These are phyloP conservation scores for Pyrenochaeta sp. DNA, from an alignment of 2,329 filamentous ascomycete genomes.

Conservation along the genomic window DNA sequence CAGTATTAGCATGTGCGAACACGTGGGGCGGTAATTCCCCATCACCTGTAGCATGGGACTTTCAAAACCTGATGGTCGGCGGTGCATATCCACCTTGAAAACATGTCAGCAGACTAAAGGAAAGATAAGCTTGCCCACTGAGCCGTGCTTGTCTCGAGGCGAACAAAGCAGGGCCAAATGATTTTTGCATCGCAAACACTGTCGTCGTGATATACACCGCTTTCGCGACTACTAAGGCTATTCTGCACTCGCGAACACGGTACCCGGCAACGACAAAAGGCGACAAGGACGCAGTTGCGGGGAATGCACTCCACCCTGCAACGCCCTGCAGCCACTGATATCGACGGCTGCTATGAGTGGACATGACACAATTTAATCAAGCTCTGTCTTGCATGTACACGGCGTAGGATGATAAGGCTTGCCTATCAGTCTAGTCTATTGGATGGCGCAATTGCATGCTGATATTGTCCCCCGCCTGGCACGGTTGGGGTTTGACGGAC, in stretches of 20 bases:
- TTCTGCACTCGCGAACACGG: not conserved
- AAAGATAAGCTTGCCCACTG: not conserved
- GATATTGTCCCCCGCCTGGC: not conserved
- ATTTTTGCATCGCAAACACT: too few relatives aligned
- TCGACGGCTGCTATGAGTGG: conserved; percentile 5
- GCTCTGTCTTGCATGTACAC: conserved; percentile 12
- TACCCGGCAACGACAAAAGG: conserved; percentile 7
- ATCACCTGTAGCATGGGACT: conserved; percentile 9
- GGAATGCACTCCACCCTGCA: conserved; percentile 15
- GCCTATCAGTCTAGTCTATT: conserved; percentile 2
- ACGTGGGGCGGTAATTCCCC: conserved; percentile 19
- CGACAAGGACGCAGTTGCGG: conserved; percentile 1
- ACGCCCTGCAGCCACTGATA: conserved; percentile 13
- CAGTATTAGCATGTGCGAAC: conserved; percentile 15
- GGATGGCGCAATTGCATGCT: conserved; percentile 1
- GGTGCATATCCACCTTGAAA: not conserved
- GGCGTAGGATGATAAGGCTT: conserved; percentile 10
- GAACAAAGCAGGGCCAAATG: too few relatives aligned
- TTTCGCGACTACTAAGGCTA: conserved; percentile 7
- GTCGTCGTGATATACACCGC: not conserved
- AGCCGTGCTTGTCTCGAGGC: not conserved
- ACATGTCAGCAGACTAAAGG: conserved; percentile 2
- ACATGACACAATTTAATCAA: not conserved
- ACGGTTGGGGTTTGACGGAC: not conserved
- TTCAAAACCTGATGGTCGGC: not conserved